These are phyloP conservation scores for Trichoderma brevicompactum DNA, from an alignment of 2,329 filamentous ascomycete species.

Conservation along the genomic window DNA sequence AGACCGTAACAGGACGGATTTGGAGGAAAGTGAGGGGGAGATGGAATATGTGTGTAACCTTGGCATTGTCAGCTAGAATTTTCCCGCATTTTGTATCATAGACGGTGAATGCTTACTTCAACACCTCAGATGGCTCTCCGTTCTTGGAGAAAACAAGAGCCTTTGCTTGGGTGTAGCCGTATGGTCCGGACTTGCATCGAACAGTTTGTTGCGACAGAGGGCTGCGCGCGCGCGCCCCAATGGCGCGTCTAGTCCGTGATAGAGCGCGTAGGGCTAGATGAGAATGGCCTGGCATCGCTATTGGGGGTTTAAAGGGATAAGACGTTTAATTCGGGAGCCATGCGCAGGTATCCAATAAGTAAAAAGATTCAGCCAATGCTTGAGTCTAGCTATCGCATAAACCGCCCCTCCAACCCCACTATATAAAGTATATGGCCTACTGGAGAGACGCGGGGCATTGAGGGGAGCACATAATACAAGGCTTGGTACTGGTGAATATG, in stretches of 20 bases:
- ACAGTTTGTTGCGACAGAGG: constrained; percentile 37
- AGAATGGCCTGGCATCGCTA: constrained; percentile 5
- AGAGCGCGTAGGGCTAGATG: background rate
- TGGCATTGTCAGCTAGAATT: background rate
- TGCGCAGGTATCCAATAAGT: background rate
- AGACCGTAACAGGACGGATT: constrained; percentile 76
- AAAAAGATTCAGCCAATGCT: background rate
- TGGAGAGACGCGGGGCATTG: no score
- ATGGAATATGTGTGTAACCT: constrained; percentile 77
- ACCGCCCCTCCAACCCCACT: constrained; percentile 14
- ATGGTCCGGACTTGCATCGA: constrained; percentile 63
- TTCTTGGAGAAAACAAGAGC: constrained; percentile 75
- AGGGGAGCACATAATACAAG: no score
- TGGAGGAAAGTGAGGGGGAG: constrained; percentile 69
- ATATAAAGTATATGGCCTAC: background rate
- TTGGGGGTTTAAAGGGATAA: background rate
- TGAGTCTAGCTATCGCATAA: background rate
- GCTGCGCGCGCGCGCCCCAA: constrained; percentile 2
- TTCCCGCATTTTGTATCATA: no score
- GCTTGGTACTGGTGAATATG: no score
- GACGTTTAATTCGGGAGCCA: background rate
- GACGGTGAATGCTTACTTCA: constrained; percentile 52
- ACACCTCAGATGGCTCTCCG: constrained; percentile 74
- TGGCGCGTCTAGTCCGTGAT: background rate
- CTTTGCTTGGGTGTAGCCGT: constrained; percentile 85